phyloP scores from a whole-genome alignment of 805 yeast genomes.

The Cephaloascus fragrans region DNA sequence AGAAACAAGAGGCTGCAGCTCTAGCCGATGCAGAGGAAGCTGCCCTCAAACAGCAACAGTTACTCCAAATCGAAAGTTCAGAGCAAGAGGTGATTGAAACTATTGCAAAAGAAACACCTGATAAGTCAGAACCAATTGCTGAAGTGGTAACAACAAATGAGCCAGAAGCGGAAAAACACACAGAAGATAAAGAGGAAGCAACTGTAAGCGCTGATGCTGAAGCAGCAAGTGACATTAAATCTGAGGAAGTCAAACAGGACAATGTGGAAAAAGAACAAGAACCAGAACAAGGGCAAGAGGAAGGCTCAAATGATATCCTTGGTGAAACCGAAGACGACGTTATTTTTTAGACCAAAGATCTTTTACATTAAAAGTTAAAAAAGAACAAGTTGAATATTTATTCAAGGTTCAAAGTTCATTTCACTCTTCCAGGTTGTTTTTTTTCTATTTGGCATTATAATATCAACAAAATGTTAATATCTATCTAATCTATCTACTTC shows the following conservation, averaged over 20 bases:
- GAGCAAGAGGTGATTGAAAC: slow-evolving; percentile 14
- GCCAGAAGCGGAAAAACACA: slow-evolving; percentile 7
- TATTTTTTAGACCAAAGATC: no score
- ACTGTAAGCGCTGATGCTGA: slow-evolving; percentile 5
- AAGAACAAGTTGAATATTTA: no score
- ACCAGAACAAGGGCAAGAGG: slow-evolving; percentile 4
- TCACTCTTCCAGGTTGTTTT: no score
- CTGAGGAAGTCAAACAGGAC: slow-evolving; percentile 15
- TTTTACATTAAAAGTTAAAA: no score
- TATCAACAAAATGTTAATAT: no score
- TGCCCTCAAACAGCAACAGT: slow-evolving; percentile 1
- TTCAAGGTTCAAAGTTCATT: no score
- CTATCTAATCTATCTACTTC: no score
- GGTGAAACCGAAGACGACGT: slow-evolving; percentile 37
- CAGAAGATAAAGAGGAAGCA: slow-evolving; percentile 2
- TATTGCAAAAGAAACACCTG: slow-evolving; percentile 8
- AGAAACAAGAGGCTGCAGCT: slow-evolving; percentile 76
- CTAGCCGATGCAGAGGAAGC: slow-evolving; percentile 47
- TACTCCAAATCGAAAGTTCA: slow-evolving; percentile 4
- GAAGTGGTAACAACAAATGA: slow-evolving; percentile 14
- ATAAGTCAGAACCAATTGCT: slow-evolving; percentile 9
- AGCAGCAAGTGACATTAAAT: slow-evolving; percentile 4
- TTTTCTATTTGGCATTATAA: no score
- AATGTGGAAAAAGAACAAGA: slow-evolving; percentile 18
- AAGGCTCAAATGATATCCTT: slow-evolving; percentile 17